These are phyloP conservation scores for Lachancea dasiensis DNA, from an alignment of 805 yeast species.

Conservation along the genomic window DNA sequence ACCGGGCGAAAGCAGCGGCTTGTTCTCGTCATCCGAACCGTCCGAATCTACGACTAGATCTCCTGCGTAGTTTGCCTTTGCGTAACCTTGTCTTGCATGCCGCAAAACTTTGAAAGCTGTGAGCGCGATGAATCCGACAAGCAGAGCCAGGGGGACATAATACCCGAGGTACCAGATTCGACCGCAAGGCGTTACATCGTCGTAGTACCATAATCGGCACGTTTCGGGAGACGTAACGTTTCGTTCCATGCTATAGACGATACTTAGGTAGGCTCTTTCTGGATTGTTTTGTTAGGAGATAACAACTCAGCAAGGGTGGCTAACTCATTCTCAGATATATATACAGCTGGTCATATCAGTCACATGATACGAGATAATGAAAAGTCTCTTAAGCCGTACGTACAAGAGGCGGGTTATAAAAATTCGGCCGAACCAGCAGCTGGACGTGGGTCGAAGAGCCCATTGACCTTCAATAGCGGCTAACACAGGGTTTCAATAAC, in stretches of 20 bases:
- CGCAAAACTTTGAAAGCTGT: constrained; percentile 14
- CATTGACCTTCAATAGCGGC: neutral
- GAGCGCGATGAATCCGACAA: constrained; percentile 9
- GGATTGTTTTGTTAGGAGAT: too few relatives aligned
- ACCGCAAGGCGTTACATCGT: constrained; percentile 53
- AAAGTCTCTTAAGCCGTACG: neutral
- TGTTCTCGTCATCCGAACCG: constrained; percentile 17
- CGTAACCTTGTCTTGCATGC: constrained; percentile 18
- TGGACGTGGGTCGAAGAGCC: neutral
- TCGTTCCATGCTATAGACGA: constrained; percentile 5
- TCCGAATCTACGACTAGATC: constrained; percentile 14
- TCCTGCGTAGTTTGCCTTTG: constrained; percentile 16
- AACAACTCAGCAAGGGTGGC: too few relatives aligned
- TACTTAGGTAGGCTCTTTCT: neutral
- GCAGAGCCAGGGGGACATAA: constrained; percentile 20
- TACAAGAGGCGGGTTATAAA: neutral
- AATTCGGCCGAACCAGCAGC: constrained; percentile 1
- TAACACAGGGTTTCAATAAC: too few relatives aligned
- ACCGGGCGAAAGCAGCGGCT: constrained; percentile 18
- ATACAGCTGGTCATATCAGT: too few relatives aligned
- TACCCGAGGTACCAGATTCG: constrained; percentile 38
- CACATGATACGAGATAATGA: neutral
- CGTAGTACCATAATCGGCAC: constrained; percentile 46
- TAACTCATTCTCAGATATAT: too few relatives aligned
- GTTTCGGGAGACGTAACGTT: neutral